These are phyloP conservation scores for Stephania cephalantha DNA, from an alignment of 164 flowering plant genomes.

Conservation along the genomic window DNA sequence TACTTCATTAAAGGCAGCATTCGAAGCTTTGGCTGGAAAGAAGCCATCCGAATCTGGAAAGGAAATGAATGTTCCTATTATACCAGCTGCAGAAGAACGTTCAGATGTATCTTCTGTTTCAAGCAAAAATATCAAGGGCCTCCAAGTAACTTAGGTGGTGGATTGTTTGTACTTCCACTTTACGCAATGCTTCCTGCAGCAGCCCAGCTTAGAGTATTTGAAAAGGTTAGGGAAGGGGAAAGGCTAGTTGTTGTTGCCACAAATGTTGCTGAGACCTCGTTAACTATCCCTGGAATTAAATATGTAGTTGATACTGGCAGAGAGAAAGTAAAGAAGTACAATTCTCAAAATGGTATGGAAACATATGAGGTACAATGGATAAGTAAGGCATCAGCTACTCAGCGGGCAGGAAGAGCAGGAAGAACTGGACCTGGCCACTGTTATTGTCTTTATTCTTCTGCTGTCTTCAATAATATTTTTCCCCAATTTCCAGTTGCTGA, in stretches of 20 bases:
- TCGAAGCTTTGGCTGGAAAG: conserved; percentile 61
- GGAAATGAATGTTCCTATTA: conserved; percentile 7
- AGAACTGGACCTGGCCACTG: conserved; percentile 98
- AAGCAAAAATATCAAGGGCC: conserved; percentile 16
- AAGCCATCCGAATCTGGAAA: conserved; percentile 14
- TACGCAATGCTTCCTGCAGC: conserved; percentile 95
- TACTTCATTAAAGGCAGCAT: conserved; percentile 68
- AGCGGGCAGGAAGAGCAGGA: conserved; percentile 98
- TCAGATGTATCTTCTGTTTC: conserved; percentile 11
- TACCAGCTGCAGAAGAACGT: conserved; percentile 16
- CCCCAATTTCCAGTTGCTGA: conserved; percentile 74
- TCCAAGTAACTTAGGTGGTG: conserved; percentile 23
- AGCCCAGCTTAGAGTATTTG: conserved; percentile 85
- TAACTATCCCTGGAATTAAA: conserved; percentile 91
- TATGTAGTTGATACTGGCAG: conserved; percentile 98
- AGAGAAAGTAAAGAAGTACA: conserved; percentile 84
- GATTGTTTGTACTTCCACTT: conserved; percentile 73
- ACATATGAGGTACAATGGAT: conserved; percentile 86
- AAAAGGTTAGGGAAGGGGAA: conserved; percentile 62
- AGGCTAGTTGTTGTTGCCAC: conserved; percentile 95
- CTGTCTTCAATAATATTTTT: conserved; percentile 62
- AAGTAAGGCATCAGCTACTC: conserved; percentile 97
- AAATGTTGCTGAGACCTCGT: conserved; percentile 98
- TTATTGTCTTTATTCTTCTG: conserved; percentile 89
- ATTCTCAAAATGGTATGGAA: conserved; percentile 79